Evolutionary conservation across 2,329 filamentous ascomycete genomes (phyloP).

Genomic region (Ceratocystis huliohia): DNA sequence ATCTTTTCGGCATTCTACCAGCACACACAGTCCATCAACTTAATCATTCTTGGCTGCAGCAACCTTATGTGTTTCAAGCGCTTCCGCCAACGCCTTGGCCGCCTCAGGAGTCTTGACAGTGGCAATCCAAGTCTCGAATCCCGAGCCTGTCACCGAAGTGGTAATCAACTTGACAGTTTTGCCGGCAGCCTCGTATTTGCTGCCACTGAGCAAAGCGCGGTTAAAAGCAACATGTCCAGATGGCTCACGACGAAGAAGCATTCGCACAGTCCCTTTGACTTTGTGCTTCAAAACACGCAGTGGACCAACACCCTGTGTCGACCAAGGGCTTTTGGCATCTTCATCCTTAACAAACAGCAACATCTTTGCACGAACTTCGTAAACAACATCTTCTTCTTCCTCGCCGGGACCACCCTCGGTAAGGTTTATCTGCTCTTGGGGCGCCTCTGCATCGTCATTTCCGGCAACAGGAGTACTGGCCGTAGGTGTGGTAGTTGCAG

Average conservation of each 20-base stretch:
- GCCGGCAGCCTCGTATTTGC: constrained; percentile 47
- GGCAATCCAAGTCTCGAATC: constrained; percentile 57
- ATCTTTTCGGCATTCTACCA: not conserved
- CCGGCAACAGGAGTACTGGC: not conserved
- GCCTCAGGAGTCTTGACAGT: constrained; percentile 54
- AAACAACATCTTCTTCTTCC: constrained; percentile 56
- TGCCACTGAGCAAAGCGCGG: constrained; percentile 46
- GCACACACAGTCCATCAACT: not conserved
- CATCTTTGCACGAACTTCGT: constrained; percentile 60
- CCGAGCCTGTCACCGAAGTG: constrained; percentile 44
- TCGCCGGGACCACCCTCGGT: constrained; percentile 54
- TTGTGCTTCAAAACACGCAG: constrained; percentile 64
- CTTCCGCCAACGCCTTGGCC: constrained; percentile 40
- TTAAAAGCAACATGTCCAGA: constrained; percentile 64
- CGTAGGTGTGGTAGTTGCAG: not conserved
- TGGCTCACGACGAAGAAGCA: constrained; percentile 63
- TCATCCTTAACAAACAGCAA: constrained; percentile 45
- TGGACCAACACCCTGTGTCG: constrained; percentile 56
- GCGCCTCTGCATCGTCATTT: constrained; percentile 38
- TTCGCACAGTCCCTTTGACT: constrained; percentile 49
- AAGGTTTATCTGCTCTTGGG: constrained; percentile 58
- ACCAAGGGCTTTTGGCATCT: constrained; percentile 45
- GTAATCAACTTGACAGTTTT: constrained; percentile 50
- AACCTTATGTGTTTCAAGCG: constrained; percentile 42
- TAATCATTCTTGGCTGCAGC: constrained; percentile 39